phyloP scores from a whole-genome alignment of 371 early-diverging fungal species.

The Mucor ambiguus region DNA sequence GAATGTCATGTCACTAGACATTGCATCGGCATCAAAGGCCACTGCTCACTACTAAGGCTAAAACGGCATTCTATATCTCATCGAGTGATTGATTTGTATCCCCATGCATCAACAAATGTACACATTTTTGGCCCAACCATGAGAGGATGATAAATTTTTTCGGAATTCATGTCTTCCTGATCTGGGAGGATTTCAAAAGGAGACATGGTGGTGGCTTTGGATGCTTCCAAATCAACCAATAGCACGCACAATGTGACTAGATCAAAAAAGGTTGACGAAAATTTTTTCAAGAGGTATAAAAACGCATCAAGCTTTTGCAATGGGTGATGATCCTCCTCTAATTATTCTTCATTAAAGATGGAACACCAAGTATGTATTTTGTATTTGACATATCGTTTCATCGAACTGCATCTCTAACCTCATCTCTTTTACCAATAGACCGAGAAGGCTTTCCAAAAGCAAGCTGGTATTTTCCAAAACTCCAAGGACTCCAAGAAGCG shows the following conservation, averaged over 20 bases:
- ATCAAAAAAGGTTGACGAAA: background rate
- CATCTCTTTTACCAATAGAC: slow-evolving; percentile 38
- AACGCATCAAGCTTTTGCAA: background rate
- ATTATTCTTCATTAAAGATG: slow-evolving; percentile 26
- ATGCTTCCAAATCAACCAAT: background rate
- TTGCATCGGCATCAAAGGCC: no score
- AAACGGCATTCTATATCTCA: no score
- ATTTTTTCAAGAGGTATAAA: background rate
- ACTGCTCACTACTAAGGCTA: no score
- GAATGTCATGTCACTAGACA: no score
- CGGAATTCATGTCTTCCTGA: background rate
- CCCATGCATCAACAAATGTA: background rate
- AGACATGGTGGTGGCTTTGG: background rate
- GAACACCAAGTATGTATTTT: slow-evolving; percentile 32
- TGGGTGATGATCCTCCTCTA: slow-evolving; percentile 23
- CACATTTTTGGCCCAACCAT: background rate
- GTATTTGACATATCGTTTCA: background rate
- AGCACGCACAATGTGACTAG: background rate
- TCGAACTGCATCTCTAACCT: background rate
- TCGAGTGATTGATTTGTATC: background rate
- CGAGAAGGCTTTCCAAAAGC: slow-evolving; percentile 97
- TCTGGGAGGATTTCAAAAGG: background rate
- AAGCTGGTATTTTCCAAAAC: slow-evolving; percentile 95
- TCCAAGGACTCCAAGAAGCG: slow-evolving; percentile 78
- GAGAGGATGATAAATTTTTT: background rate